These are phyloP conservation scores for Pleurotus djamor DNA, from an alignment of 768 basidiomycete genomes.

Conservation along the genomic window DNA sequence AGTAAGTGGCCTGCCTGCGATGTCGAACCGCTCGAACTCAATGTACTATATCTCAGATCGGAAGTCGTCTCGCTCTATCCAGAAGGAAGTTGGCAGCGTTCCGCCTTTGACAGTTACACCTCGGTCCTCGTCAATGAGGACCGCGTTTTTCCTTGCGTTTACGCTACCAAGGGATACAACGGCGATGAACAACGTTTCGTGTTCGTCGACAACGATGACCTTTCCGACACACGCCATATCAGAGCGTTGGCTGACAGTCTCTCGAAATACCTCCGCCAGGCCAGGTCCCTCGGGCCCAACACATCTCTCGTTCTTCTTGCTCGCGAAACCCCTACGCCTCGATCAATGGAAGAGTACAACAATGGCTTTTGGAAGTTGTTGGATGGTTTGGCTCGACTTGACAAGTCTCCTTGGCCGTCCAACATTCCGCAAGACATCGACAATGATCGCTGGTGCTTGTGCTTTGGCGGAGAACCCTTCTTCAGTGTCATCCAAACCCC, in stretches of 20 bases:
- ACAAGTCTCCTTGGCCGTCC: conserved; percentile 14
- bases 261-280: conserved; percentile 16
- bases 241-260: conserved; percentile 12
- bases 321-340: conserved; percentile 14
- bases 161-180: conserved; percentile 19
- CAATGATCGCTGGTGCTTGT: conserved; percentile 17
- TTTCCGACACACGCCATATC: conserved; percentile 16
- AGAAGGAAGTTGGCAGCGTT: conserved; percentile 17
- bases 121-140: conserved; percentile 15
- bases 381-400: conserved; percentile 15
- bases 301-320: conserved; percentile 19
- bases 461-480: conserved; percentile 18
- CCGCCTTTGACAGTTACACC: conserved; percentile 15
- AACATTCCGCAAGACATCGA: conserved; percentile 13
- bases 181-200: conserved; percentile 17
- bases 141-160: conserved; percentile 17
- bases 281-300: conserved; percentile 16
- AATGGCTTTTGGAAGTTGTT: conserved; percentile 17
- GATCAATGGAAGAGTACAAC: conserved; percentile 17
- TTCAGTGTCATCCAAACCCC: conserved; percentile 18
- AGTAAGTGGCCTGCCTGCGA: conserved; percentile 13
- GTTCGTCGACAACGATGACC: conserved; percentile 17
- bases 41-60: conserved; percentile 3
- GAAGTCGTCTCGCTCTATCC: conserved; percentile 11
- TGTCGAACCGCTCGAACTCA: background rate